Evolutionary conservation across 768 basidiomycete genomes (phyloP).

Genomic region (Amanita thiersii): DNA sequence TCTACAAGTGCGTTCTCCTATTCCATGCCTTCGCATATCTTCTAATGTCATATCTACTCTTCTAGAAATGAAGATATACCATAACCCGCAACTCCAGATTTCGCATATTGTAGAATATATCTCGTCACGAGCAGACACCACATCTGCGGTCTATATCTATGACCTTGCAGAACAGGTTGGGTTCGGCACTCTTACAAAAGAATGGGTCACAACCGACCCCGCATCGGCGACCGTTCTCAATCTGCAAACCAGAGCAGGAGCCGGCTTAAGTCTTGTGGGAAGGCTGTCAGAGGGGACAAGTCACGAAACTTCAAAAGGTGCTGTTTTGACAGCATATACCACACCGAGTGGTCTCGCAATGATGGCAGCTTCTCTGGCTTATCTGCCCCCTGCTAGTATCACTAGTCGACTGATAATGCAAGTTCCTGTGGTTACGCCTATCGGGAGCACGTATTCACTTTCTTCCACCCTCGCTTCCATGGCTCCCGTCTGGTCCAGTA

Average conservation of each 20-base stretch:
- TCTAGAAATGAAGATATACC: conserved; percentile 23
- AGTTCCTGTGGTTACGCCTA: conserved; percentile 65
- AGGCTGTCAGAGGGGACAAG: conserved; percentile 75
- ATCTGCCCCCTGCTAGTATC: conserved; percentile 56
- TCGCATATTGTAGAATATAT: conserved; percentile 64
- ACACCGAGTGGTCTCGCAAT: conserved; percentile 76
- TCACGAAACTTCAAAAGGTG: conserved; percentile 48
- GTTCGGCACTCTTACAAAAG: conserved; percentile 65
- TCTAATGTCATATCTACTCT: conserved; percentile 28
- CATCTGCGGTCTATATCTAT: conserved; percentile 70
- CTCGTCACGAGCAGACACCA: conserved; percentile 44
- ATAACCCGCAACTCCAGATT: conserved; percentile 40
- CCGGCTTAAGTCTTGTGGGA: conserved; percentile 74
- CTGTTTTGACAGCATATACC: conserved; percentile 71
- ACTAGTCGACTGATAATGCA: conserved; percentile 73
- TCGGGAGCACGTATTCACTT: conserved; percentile 59
- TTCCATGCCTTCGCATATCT: too few relatives aligned
- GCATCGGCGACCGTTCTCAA: conserved; percentile 49
- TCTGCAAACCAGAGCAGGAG: conserved; percentile 79
- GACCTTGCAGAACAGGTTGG: conserved; percentile 82
- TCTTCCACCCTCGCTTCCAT: conserved; percentile 73
- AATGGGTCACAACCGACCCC: conserved; percentile 41
- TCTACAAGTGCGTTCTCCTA: too few relatives aligned
- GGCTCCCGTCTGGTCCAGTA: conserved; percentile 45
- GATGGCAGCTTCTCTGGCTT: conserved; percentile 74